Base-by-base conservation (phyloP, 2,329 filamentous ascomycete genomes). In the Fusarium acutatum region DNA sequence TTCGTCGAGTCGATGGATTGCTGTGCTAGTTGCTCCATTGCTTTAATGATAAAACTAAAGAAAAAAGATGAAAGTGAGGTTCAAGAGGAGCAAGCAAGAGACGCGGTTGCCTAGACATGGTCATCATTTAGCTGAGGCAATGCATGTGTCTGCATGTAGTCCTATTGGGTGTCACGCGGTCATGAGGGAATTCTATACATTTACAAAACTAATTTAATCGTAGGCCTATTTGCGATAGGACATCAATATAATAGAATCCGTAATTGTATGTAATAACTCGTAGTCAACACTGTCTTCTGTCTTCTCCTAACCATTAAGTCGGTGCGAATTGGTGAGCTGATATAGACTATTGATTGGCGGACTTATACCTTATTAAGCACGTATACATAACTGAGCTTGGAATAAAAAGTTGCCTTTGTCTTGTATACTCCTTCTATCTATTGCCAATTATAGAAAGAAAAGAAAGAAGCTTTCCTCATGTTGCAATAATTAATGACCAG, bases 81-180 rank as follows among this genome's bases (percentile, higher is more conserved):
- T 22, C 7, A 20, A 14, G 28, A 18, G 5, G 13, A 38, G 5
- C 7, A 41, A 20, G 6, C 17, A 46, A 24, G 37, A 18, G n/a
- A 20, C 41, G n/a, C 49, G 56, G 64, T 18, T 69, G 66, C 66
- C 66, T 69, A 44, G 28, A 15, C 30, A 68, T 44, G 14, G 28
- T 69, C 32, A 69, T 69, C 64, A 56, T 63, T 69, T 43, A 50
- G 66, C 64, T 63, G 26, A 68, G 54, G 26, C 41, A n/a, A 49
- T 61, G 65, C 47, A 62, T 37, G 18, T 18, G 8, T 26, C 43
- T 28, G 6, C 18, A 5, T 20, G 50, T 17, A 28, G 34, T n/a
- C 34, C 34, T 28, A 53, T 53, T 53, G 50, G 50, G n/a, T 53
- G 11, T 53, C 32, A 53, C n/a, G 10, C 2, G 14, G 32, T 4